Evolutionary conservation across 2,329 filamentous ascomycete genomes (phyloP).

Genomic region (Colletotrichum sp.): DNA sequence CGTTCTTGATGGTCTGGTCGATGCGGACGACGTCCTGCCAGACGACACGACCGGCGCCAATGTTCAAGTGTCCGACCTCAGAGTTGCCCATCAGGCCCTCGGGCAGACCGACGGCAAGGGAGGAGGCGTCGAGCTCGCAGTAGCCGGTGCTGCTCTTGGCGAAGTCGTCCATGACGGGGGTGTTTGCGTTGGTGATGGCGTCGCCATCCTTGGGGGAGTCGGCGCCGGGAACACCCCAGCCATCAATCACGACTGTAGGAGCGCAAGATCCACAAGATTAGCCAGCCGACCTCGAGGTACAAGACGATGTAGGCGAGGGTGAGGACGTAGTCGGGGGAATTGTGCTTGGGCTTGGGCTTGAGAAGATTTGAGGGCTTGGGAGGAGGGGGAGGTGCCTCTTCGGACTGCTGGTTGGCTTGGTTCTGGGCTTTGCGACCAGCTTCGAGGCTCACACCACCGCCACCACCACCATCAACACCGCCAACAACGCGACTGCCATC

Average conservation of each 20-base stretch:
- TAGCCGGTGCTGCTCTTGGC: conserved; percentile 83
- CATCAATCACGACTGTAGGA: conserved; percentile 91
- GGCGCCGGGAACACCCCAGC: conserved; percentile 89
- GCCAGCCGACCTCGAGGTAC: conserved; percentile 63
- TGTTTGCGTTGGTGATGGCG: conserved; percentile 92
- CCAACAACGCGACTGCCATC: not conserved
- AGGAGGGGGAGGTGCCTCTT: conserved; percentile 9
- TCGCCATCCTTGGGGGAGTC: conserved; percentile 87
- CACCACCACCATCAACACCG: not conserved
- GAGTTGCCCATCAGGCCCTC: conserved; percentile 99
- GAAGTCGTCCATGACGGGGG: conserved; percentile 93
- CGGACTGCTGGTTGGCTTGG: not conserved
- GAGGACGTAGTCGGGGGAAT: conserved; percentile 22
- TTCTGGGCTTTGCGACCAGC: not conserved
- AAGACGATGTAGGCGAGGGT: conserved; percentile 50
- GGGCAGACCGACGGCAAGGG: conserved; percentile 91
- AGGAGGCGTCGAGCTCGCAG: conserved; percentile 93
- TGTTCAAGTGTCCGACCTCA: conserved; percentile 98
- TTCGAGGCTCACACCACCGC: not conserved
- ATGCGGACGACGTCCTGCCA: conserved; percentile 99
- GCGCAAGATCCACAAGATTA: conserved; percentile 61
- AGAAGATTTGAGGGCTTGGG: not conserved
- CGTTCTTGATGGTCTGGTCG: conserved; percentile 89
- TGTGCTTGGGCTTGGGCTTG: not conserved
- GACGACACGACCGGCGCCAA: conserved; percentile 94